phyloP scores from a whole-genome alignment of 208 protist species.

The Trypanosoma brucei region DNA sequence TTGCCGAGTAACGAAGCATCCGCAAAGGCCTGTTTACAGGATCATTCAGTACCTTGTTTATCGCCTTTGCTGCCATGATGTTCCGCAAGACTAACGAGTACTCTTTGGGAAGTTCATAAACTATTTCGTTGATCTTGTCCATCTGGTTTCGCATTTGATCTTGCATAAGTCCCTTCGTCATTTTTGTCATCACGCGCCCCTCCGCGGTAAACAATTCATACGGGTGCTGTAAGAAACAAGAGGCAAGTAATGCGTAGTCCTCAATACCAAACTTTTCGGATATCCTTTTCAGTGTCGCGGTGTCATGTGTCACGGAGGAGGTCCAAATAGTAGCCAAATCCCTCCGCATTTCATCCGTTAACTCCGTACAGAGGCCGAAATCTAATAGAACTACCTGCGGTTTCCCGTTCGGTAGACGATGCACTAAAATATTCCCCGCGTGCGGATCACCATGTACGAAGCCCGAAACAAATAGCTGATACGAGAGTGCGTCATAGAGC shows the following conservation, averaged over 20 bases:
- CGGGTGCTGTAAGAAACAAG: constrained; percentile 82
- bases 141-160: constrained; percentile 65
- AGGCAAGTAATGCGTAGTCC: constrained; percentile 80
- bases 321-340: constrained; percentile 79
- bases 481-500: constrained; percentile 87
- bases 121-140: constrained; percentile 74
- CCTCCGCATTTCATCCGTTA: constrained; percentile 45
- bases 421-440: constrained; percentile 93
- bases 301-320: constrained; percentile 62
- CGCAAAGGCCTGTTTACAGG: constrained; percentile 68
- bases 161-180: constrained; percentile 62
- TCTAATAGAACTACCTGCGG: constrained; percentile 91
- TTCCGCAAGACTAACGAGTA: constrained; percentile 86
- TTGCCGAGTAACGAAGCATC: constrained; percentile 75
- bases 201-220: constrained; percentile 56
- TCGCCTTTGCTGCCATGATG: constrained; percentile 84
- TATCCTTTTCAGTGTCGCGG: constrained; percentile 38
- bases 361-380: constrained; percentile 93
- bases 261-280: constrained; percentile 51
- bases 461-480: constrained; percentile 92
- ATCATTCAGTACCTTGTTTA: constrained; percentile 76
- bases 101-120: constrained; percentile 72
- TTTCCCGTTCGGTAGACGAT: constrained; percentile 38
- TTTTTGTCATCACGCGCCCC: constrained; percentile 26
- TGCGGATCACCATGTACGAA: constrained; percentile 95